Evolutionary conservation across 2,329 filamentous ascomycete genomes (phyloP).

Genomic region (Fusarium denticulatum): DNA sequence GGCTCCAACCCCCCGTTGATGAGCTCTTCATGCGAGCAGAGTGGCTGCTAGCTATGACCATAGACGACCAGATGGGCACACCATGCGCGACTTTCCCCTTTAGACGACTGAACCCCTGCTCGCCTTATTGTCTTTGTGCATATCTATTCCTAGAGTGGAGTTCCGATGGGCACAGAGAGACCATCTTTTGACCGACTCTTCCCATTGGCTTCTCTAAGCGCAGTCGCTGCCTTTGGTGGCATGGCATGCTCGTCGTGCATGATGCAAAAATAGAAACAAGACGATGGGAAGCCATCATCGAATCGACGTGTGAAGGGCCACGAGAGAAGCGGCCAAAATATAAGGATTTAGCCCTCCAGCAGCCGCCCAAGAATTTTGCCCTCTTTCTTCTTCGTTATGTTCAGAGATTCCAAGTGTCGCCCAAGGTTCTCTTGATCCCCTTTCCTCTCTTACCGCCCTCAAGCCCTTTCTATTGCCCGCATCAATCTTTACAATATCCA

Average conservation of each 20-base stretch:
- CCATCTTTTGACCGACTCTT: slow-evolving; percentile 42
- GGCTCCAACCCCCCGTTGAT: slow-evolving; percentile 30
- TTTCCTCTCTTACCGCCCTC: slow-evolving; percentile 48
- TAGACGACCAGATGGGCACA: slow-evolving; percentile 42
- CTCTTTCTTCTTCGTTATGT: slow-evolving; percentile 52
- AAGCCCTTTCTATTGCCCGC: slow-evolving; percentile 44
- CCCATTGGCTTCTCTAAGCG: slow-evolving; percentile 61
- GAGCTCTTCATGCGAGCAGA: slow-evolving; percentile 38
- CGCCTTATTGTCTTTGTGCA: slow-evolving; percentile 38
- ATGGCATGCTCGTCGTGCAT: slow-evolving; percentile 42
- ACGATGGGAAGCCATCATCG: slow-evolving; percentile 39
- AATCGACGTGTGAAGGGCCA: slow-evolving; percentile 49
- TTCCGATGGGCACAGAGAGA: slow-evolving; percentile 36
- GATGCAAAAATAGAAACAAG: slow-evolving; percentile 54
- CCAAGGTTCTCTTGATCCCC: slow-evolving; percentile 54
- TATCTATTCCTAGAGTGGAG: slow-evolving; percentile 46
- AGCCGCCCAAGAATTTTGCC: slow-evolving; percentile 52
- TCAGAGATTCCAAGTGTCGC: slow-evolving; percentile 63
- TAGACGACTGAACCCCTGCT: slow-evolving; percentile 34
- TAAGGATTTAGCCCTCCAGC: slow-evolving; percentile 65
- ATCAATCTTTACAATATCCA: slow-evolving; percentile 44
- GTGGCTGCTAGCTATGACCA: slow-evolving; percentile 38
- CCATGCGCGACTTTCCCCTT: slow-evolving; percentile 47
- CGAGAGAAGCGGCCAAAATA: slow-evolving; percentile 61
- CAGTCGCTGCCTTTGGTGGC: slow-evolving; percentile 48